Evolutionary conservation across 2,329 filamentous ascomycete species (phyloP), one percentile per base, ranked within the genome.

Genomic region (Cladosporium colombiae): DNA sequence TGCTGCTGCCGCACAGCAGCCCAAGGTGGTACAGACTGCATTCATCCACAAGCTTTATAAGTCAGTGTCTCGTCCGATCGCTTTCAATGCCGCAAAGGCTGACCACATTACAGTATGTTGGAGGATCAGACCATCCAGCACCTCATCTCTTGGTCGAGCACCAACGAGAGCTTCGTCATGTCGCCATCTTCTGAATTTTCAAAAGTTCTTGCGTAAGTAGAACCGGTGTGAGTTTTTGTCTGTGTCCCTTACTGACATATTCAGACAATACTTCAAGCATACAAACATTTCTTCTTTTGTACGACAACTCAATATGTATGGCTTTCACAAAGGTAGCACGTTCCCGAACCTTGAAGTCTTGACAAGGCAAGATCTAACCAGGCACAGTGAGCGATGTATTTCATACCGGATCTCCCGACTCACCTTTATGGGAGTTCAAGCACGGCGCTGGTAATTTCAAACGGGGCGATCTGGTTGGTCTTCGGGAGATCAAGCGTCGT

Each of bases 11-110:
- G 89, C 93, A 62, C 92, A 96, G 76, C 93, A 97, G 76, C 93
- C 95, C 67, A 99, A 99, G 81, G 94, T 97, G 53, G 93, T 98
- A 18, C 95, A 99, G 81, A 98, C 95, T 13, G 95, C 95, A 25
- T 99, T 99, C 75, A 98, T 99, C 70, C 95, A 99, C 79, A 99
- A 99, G 80, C 87, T 99, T 40, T 99, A 98, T 84, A 97, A 96
- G 93, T 97, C 84, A 75, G 89, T 76, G 46, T 35, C n/a, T 29
- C 18, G 8, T n/a, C 13, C 27, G n/a, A 46, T 10, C 40, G 31
- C 18, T 46, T 13, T 14, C 8, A 13, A 11, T 14, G 27, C 27
- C 21, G 18, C 55, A 62, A n/a, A 29, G 62, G 68, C 79, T 81
- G 71, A 81, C 74, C 44, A 37, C 14, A 50, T 23, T 37, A 70